Evolutionary conservation across 257 asterid genomes (phyloP), one percentile per base, ranked within the genome.

Genomic region (Jasminum sambac): DNA sequence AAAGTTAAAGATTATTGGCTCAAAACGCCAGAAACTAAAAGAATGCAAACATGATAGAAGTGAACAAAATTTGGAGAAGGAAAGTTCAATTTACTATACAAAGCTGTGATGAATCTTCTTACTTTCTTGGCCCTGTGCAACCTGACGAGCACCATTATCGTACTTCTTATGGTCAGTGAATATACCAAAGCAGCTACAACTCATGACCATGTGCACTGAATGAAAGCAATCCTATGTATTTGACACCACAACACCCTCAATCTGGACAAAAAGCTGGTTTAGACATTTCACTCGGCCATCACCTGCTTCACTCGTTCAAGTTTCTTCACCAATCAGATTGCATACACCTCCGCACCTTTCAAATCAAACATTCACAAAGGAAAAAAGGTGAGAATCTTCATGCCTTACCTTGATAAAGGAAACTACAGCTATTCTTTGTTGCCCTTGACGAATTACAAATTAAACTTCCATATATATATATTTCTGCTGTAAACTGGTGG

Each of bases 151-250:
- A 67, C 69, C 66, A 73, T 74, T 74, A 40, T 76, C 75, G 41
- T 61, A 77, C 70, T 74, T 77, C 69, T 76, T 81, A 26, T 67
- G 80, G 60, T 65, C 55, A 16, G 70, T 46, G 40, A 85, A 79
- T 68, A 71, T 71, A 70, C 95, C 84, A 76, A 89, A 91, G 83
- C 85, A 87, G 86, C 86, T 71, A 77, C 96, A 86, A 69, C 80
- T 78, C 98, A 89, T 91, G 81, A 78, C 87, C 79, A 63, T 75
- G 57, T 55, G 44, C 69, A 55, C 69, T 60, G 69, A 62, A 44
- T 50, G 19, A 52, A 58, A 69, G 36, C 63, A 67, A 72, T 79
- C 77, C 46, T 76, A 74, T 55, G 23, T 69, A 50, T 65, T 68
- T 72, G 30, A 72, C 46, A 10, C 42, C 30, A 43, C 64, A 41